phyloP scores from a whole-genome alignment of 768 basidiomycete genomes.

The Leucocoprinus birnbaumii region DNA sequence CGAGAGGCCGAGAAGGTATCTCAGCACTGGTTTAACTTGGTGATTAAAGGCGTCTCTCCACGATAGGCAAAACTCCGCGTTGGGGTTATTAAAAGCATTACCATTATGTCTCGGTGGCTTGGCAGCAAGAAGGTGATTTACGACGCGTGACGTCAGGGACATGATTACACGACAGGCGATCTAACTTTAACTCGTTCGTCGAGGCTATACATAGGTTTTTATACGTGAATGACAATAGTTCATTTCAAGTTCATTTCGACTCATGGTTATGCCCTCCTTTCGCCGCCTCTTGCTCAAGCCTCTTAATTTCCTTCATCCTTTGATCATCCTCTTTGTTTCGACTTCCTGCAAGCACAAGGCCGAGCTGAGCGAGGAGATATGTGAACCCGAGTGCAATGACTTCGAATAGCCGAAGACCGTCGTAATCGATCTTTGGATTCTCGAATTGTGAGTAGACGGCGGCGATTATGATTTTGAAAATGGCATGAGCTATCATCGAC shows the following conservation, averaged over 20 bases:
- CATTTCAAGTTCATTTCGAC: neutral
- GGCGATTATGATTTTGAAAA: slow-evolving; percentile 1
- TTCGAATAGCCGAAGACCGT: neutral
- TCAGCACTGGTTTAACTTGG: too few relatives aligned
- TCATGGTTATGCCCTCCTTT: neutral
- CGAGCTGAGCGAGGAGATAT: neutral
- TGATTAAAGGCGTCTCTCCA: too few relatives aligned
- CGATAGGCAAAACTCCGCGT: too few relatives aligned
- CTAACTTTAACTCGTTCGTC: too few relatives aligned
- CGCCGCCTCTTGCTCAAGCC: neutral
- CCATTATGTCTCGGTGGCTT: too few relatives aligned
- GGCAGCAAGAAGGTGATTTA: too few relatives aligned
- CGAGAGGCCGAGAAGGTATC: too few relatives aligned
- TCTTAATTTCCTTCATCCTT: neutral
- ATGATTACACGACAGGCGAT: too few relatives aligned
- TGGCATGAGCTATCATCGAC: neutral
- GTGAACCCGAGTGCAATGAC: neutral
- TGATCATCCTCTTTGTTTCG: neutral
- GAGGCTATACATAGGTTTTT: neutral
- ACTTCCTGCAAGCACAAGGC: neutral
- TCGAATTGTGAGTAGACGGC: neutral
- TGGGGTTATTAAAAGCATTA: too few relatives aligned
- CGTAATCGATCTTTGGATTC: neutral
- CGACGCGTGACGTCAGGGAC: too few relatives aligned
- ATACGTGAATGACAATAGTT: neutral